Conservation (phyloP, 768 basidiomycete genomes). For the Tubosaeta sp. region DNA sequence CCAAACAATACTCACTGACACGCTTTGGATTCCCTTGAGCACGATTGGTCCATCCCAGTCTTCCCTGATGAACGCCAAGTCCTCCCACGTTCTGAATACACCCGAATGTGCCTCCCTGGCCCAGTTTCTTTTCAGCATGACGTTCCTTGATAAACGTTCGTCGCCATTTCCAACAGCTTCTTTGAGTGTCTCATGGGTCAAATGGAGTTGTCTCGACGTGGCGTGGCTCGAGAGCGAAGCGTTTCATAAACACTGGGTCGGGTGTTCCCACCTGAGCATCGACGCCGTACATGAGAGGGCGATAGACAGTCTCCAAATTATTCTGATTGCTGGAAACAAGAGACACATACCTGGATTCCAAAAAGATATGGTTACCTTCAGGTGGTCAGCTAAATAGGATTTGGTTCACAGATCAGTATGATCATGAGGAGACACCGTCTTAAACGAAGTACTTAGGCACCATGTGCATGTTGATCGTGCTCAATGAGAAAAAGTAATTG, state of each 20-base stretch:
- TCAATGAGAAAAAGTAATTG: too few relatives aligned
- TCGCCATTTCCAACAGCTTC: constrained; percentile 28
- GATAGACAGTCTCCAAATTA: constrained; percentile 38
- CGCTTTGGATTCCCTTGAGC: constrained; percentile 41
- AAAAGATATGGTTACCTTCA: too few relatives aligned
- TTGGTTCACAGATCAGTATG: too few relatives aligned
- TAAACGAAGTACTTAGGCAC: too few relatives aligned
- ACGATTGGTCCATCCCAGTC: constrained; percentile 49
- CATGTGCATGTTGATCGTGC: too few relatives aligned
- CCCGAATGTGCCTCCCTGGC: constrained; percentile 37
- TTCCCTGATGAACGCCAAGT: constrained; percentile 39
- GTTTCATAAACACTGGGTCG: constrained; percentile 46
- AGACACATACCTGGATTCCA: too few relatives aligned
- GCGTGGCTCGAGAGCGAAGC: constrained; percentile 27
- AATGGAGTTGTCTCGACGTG: constrained; percentile 27
- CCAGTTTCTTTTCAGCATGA: constrained; percentile 37
- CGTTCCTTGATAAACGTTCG: constrained; percentile 21
- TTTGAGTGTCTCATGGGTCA: constrained; percentile 27
- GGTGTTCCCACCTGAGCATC: constrained; percentile 39
- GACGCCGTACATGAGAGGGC: constrained; percentile 33
- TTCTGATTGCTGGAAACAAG: background rate
- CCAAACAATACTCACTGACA: constrained; percentile 4
- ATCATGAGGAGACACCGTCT: too few relatives aligned
- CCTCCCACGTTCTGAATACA: constrained; percentile 41
- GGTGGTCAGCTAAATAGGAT: too few relatives aligned